These are phyloP conservation scores for Hymenoscyphus albidus DNA, from an alignment of 2,329 filamentous ascomycete genomes.

Conservation along the genomic window DNA sequence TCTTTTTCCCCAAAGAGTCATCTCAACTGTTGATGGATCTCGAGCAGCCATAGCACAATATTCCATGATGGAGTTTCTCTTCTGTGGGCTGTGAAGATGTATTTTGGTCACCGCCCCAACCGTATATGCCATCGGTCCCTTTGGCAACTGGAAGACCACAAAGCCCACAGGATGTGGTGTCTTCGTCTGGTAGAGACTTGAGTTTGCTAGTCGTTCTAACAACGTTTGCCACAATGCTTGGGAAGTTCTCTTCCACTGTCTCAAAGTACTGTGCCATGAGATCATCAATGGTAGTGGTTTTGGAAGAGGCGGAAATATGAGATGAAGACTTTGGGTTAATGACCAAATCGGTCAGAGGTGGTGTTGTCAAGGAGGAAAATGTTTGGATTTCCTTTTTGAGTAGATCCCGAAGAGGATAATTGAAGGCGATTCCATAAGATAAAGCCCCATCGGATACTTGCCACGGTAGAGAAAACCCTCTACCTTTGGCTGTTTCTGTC, in stretches of 20 bases:
- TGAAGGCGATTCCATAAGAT: constrained; percentile 42
- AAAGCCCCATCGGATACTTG: constrained; percentile 68
- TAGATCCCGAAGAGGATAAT: constrained; percentile 81
- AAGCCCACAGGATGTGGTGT: constrained; percentile 52
- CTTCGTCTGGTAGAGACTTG: constrained; percentile 42
- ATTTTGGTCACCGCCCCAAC: constrained; percentile 53
- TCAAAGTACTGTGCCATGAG: constrained; percentile 87
- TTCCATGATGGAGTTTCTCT: constrained; percentile 32
- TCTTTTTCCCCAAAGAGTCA: constrained; percentile 8
- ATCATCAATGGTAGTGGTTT: constrained; percentile 83
- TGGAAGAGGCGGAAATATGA: constrained; percentile 37
- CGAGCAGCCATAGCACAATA: constrained; percentile 71
- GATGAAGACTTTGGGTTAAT: constrained; percentile 39
- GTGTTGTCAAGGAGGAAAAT: constrained; percentile 55
- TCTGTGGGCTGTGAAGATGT: constrained; percentile 27
- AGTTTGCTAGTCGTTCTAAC: constrained; percentile 88
- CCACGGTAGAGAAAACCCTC: constrained; percentile 80
- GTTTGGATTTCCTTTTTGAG: constrained; percentile 73
- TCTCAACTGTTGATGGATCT: constrained; percentile 55
- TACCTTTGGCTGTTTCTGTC: constrained; percentile 83
- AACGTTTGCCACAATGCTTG: constrained; percentile 91
- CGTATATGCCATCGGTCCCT: constrained; percentile 60
- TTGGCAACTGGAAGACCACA: constrained; percentile 67
- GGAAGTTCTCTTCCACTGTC: constrained; percentile 79
- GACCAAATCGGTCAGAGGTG: constrained; percentile 49